Percentiles rank a stretch among this genome's conserved stretches.
Evolutionary conservation across 345 rosid species (phyloP).

Genomic region (Excoecaria cochinchinensis): DNA sequence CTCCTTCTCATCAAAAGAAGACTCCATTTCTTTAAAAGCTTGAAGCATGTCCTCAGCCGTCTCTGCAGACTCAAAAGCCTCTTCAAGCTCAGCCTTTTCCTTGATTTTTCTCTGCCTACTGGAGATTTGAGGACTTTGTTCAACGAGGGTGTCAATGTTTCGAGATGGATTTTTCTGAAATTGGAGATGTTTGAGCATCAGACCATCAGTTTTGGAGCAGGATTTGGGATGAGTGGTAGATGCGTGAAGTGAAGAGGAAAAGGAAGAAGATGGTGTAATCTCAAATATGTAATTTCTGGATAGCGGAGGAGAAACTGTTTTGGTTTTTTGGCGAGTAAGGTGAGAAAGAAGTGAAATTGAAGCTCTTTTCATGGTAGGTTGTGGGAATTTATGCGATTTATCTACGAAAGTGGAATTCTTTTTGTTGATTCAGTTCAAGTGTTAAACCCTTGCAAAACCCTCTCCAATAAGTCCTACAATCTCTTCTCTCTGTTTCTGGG

Average conservation of each 20-base stretch:
- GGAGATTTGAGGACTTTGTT: conserved; percentile 42
- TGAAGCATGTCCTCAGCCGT: conserved; percentile 73
- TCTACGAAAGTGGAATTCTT: neutral
- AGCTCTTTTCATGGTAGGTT: conserved; percentile 50
- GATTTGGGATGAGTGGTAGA: conserved; percentile 25
- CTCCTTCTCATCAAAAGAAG: conserved; percentile 60
- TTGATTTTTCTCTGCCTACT: conserved; percentile 53
- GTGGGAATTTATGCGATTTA: neutral
- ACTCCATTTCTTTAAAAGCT: conserved; percentile 73
- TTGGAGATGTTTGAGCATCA: conserved; percentile 29
- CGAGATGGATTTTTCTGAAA: conserved; percentile 46
- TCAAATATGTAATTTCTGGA: conserved; percentile 29
- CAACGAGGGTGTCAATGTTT: conserved; percentile 52
- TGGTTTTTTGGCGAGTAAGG: conserved; percentile 35
- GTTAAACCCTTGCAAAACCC: conserved; percentile 43
- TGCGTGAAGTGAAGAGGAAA: conserved; percentile 24
- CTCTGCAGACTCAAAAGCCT: conserved; percentile 76
- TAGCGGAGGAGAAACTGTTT: conserved; percentile 25
- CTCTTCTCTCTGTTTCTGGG: neutral
- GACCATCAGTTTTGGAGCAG: conserved; percentile 40
- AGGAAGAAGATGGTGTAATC: conserved; percentile 21
- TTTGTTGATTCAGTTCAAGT: neutral
- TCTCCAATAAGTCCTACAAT: neutral
- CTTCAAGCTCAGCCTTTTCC: conserved; percentile 70
- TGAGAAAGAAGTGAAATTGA: conserved; percentile 56